Conservation (phyloP, 345 rosid genomes). For the Gossypium herbaceum region DNA sequence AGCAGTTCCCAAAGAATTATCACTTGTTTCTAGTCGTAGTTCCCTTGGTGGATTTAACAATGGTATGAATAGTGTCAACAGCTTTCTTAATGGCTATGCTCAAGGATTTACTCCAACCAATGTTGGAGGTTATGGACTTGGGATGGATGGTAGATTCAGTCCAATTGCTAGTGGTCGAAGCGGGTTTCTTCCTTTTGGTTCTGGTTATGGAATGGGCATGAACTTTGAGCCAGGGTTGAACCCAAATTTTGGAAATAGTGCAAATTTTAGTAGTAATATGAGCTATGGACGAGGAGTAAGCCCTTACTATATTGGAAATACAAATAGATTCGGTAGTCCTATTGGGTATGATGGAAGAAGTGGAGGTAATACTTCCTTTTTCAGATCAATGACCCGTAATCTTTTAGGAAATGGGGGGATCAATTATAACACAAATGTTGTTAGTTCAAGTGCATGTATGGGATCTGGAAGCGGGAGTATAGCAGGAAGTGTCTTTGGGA, state of each 20-base stretch:
- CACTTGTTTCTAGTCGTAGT: constrained; percentile 66
- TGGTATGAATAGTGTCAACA: constrained; percentile 54
- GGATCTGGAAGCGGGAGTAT: constrained; percentile 48
- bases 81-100: constrained; percentile 56
- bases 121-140: constrained; percentile 61
- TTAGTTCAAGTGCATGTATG: constrained; percentile 39
- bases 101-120: constrained; percentile 58
- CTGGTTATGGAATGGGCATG: constrained; percentile 57
- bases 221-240: constrained; percentile 56
- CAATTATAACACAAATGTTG: constrained; percentile 36
- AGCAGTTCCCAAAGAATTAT: constrained; percentile 77
- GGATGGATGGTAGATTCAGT: constrained; percentile 64
- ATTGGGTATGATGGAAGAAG: constrained; percentile 61
- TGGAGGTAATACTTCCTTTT: constrained; percentile 64
- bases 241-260: constrained; percentile 44
- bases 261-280: constrained; percentile 50
- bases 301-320: constrained; percentile 59
- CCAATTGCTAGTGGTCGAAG: constrained; percentile 55
- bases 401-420: constrained; percentile 68
- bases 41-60: constrained; percentile 68
- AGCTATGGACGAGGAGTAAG: constrained; percentile 58
- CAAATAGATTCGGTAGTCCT: constrained; percentile 48
- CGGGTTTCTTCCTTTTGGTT: constrained; percentile 58
- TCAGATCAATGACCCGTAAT: constrained; percentile 58
- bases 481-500: constrained; percentile 48